phyloP scores from a whole-genome alignment of 2,329 filamentous ascomycete species.

The Penicillium verrucosum region DNA sequence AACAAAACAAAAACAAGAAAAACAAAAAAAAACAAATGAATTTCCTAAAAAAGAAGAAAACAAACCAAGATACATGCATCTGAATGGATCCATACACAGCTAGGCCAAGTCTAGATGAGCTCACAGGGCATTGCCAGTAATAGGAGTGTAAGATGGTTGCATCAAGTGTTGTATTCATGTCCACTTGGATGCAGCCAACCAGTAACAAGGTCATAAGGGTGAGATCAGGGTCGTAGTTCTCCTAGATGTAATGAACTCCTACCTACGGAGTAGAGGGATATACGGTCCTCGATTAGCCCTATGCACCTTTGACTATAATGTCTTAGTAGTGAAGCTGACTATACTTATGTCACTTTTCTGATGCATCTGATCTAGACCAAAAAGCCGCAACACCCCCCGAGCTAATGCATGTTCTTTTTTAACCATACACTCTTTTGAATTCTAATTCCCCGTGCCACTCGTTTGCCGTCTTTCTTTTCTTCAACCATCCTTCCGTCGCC shows the following conservation, averaged over 20 bases:
- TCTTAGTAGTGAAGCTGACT: not conserved
- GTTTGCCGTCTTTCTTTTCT: conserved; percentile 10
- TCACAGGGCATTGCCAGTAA: conserved; percentile 13
- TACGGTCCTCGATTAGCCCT: conserved; percentile 8
- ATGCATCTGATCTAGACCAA: conserved; percentile 22
- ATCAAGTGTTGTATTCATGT: conserved; percentile 8
- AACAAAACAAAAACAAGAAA: not conserved
- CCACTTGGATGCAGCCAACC: conserved; percentile 23
- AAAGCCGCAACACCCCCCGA: conserved; percentile 7
- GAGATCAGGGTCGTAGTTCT: conserved; percentile 17
- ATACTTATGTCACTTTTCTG: conserved; percentile 9
- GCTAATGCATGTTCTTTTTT: conserved; percentile 9
- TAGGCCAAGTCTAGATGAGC: conserved; percentile 2
- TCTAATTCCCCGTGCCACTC: conserved; percentile 10
- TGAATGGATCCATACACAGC: conserved; percentile 1
- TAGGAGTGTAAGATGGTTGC: conserved; percentile 20
- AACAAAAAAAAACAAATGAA: not conserved
- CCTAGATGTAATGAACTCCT: conserved; percentile 24
- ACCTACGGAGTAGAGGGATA: conserved; percentile 17
- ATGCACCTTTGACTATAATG: not conserved
- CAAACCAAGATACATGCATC: not conserved
- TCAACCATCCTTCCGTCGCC: conserved; percentile 15
- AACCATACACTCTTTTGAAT: conserved; percentile 10
- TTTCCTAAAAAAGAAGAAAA: not conserved
- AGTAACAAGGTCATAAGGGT: conserved; percentile 10